Evolutionary conservation across 2,329 filamentous ascomycete genomes (phyloP).

Genomic region (Colletotrichum karsti): DNA sequence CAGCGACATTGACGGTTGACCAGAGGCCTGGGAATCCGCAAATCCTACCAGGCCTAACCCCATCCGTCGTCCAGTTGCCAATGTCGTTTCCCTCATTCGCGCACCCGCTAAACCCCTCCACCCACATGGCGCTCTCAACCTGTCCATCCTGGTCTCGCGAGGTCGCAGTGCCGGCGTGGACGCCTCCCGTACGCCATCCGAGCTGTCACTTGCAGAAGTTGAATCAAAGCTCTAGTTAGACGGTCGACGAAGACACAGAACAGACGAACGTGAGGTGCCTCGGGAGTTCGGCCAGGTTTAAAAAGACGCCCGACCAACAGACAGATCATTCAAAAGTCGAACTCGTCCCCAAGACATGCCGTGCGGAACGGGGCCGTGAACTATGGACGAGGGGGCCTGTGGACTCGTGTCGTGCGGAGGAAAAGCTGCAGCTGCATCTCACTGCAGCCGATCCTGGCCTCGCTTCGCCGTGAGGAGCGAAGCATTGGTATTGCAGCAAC

Average conservation of each 20-base stretch:
- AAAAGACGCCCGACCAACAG: not conserved
- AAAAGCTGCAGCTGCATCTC: not conserved
- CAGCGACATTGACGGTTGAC: too few species aligned
- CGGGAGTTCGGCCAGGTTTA: not conserved
- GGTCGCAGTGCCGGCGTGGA: not conserved
- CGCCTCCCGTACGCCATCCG: not conserved
- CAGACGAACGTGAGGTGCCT: not conserved
- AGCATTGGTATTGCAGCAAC: not conserved
- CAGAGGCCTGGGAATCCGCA: not conserved
- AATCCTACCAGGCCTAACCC: not conserved
- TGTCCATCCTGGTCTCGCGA: not conserved
- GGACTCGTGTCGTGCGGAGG: constrained; percentile 8
- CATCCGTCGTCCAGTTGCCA: not conserved
- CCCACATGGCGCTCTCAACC: not conserved
- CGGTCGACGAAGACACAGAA: not conserved
- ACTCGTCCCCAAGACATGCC: not conserved
- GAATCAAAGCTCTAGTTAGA: not conserved
- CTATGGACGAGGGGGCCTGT: not conserved
- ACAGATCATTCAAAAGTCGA: not conserved
- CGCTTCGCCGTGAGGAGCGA: constrained; percentile 5
- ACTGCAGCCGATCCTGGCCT: constrained; percentile 15
- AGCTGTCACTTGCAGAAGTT: not conserved
- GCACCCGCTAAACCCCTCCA: not conserved
- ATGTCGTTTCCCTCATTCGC: not conserved
- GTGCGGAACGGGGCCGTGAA: not conserved